These are phyloP conservation scores for Calocybe gambosa DNA, from an alignment of 1,284 basidiomycete genomes.

Conservation along the genomic window DNA sequence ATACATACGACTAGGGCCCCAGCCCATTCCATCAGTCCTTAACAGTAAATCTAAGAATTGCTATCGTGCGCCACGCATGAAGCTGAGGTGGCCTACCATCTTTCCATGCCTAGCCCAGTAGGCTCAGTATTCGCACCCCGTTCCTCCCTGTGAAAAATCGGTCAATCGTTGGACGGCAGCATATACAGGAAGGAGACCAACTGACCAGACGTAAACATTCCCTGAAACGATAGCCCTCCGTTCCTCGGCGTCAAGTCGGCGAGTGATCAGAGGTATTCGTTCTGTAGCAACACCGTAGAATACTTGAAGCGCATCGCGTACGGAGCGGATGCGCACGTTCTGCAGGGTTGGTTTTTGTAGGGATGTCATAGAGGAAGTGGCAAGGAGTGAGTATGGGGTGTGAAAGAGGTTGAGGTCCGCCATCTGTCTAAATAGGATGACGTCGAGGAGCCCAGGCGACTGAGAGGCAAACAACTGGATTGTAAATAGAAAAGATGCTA, in stretches of 20 bases:
- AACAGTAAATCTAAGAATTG: constrained; percentile 6
- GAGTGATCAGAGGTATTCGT: constrained; percentile 65
- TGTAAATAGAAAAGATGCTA: constrained; percentile 33
- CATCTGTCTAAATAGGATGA: constrained; percentile 20
- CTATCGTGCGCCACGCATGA: constrained; percentile 7
- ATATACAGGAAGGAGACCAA: background rate
- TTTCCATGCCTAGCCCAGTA: constrained; percentile 74
- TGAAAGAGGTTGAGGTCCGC: constrained; percentile 11
- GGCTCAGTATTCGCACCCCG: constrained; percentile 71
- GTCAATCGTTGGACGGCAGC: background rate
- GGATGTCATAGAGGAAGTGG: constrained; percentile 16
- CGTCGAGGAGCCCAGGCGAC: constrained; percentile 12
- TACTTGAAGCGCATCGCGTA: constrained; percentile 70
- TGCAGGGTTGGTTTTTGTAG: constrained; percentile 71
- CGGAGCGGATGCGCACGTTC: constrained; percentile 69
- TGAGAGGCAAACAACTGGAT: constrained; percentile 27
- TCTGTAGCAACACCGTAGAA: constrained; percentile 69
- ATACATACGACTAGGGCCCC: constrained; percentile 64
- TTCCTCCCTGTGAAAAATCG: constrained; percentile 48
- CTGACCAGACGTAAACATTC: constrained; percentile 71
- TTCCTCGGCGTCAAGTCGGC: constrained; percentile 74
- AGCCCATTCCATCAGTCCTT: constrained; percentile 79
- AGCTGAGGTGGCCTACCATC: constrained; percentile 47
- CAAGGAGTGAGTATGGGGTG: constrained; percentile 17
- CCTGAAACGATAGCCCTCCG: constrained; percentile 58